phyloP scores from a whole-genome alignment of 441 rosid genomes.

The Flueggea neowawraea region DNA sequence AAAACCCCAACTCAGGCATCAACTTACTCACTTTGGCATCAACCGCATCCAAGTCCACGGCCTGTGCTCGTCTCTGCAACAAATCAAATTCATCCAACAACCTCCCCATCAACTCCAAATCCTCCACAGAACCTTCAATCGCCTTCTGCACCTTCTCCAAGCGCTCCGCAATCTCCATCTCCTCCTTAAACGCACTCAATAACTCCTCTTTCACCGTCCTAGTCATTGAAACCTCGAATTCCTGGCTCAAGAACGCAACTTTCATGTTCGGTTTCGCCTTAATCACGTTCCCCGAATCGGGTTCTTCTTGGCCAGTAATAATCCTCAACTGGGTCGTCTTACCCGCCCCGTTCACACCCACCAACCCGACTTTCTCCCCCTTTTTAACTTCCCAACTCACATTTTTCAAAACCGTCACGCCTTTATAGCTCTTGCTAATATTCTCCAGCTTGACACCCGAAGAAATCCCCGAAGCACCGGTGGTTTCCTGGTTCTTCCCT shows the following conservation, averaged over 20 bases:
- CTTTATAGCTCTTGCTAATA: conserved; percentile 75
- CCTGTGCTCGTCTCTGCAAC: conserved; percentile 83
- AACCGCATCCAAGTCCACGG: conserved; percentile 58
- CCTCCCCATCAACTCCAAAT: conserved; percentile 94
- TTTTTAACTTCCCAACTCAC: conserved; percentile 91
- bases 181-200: conserved; percentile 79
- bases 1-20: conserved; percentile 90
- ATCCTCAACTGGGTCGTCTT: conserved; percentile 95
- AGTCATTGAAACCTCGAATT: conserved; percentile 85
- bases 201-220: conserved; percentile 95
- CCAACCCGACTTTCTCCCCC: conserved; percentile 92
- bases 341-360: conserved; percentile 94
- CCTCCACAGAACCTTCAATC: conserved; percentile 70
- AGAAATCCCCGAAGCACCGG: conserved; percentile 67
- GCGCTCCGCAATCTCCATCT: conserved; percentile 69
- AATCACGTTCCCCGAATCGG: conserved; percentile 85
- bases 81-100: conserved; percentile 90
- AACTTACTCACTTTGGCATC: conserved; percentile 87
- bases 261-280: conserved; percentile 73
- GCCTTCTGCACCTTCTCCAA: conserved; percentile 84
- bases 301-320: conserved; percentile 75
- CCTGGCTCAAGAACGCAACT: conserved; percentile 79
- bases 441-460: conserved; percentile 88
- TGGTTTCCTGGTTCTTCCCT: conserved; percentile 27
- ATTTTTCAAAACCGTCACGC: conserved; percentile 75